phyloP scores from a whole-genome alignment of 2,329 filamentous ascomycete genomes.

The Fonsecaea erecta region DNA sequence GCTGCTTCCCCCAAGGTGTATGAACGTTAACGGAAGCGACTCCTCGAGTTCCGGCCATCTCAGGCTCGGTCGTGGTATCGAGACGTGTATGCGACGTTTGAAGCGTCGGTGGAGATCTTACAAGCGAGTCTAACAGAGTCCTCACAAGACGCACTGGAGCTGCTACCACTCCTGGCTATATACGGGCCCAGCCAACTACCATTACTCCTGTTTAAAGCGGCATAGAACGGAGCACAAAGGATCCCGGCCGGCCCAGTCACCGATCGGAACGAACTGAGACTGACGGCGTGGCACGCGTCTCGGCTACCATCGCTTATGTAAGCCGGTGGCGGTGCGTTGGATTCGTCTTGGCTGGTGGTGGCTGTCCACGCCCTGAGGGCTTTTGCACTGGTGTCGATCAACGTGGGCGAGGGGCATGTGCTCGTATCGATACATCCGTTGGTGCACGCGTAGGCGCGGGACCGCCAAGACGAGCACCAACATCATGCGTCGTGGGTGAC shows the following conservation, averaged over 20 bases:
- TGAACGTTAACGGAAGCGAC: constrained; percentile 33
- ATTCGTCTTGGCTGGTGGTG: neutral
- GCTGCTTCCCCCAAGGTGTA: constrained; percentile 32
- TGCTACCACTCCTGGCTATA: neutral
- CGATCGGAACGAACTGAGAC: neutral
- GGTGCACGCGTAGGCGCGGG: constrained; percentile 1
- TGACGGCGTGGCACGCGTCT: neutral
- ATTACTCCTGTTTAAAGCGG: neutral
- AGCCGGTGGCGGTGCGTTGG: no score
- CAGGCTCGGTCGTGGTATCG: constrained; percentile 42
- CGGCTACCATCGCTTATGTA: neutral
- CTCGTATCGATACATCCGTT: constrained; percentile 9
- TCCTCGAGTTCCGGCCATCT: constrained; percentile 33
- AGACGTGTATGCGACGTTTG: constrained; percentile 44
- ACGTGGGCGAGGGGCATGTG: neutral
- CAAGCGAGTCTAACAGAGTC: neutral
- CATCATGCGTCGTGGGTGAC: neutral
- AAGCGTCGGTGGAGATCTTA: constrained; percentile 41
- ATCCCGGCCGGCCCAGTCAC: neutral
- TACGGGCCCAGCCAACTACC: no score
- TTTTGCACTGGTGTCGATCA: neutral
- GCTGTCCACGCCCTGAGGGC: neutral
- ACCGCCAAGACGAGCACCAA: neutral
- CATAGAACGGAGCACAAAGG: neutral
- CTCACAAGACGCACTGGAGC: neutral